phyloP scores from a whole-genome alignment of 2,329 filamentous ascomycete species.

The Fusarium xylarioides region DNA sequence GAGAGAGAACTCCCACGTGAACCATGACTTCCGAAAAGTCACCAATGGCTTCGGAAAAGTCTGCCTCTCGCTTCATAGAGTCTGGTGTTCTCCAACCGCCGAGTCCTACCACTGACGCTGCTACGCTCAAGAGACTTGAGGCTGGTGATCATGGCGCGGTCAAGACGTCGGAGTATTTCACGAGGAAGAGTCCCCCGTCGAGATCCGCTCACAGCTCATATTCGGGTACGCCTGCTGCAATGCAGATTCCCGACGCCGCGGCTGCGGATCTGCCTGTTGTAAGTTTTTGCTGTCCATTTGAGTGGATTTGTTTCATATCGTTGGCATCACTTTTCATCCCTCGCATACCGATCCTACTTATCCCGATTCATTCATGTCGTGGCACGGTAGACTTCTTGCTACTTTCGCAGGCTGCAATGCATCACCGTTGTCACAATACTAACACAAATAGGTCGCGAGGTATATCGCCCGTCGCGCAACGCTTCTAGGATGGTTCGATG shows the following conservation, averaged over 20 bases:
- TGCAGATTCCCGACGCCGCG: conserved; percentile 26
- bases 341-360: background rate
- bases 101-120: conserved; percentile 29
- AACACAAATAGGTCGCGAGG: conserved; percentile 33
- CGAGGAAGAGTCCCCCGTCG: conserved; percentile 13
- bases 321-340: background rate
- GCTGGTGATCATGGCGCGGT: conserved; percentile 11
- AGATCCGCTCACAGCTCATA: conserved; percentile 36
- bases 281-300: conserved; percentile 6
- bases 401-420: background rate
- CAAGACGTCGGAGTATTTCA: conserved; percentile 3
- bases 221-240: conserved; percentile 36
- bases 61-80: conserved; percentile 35
- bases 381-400: background rate
- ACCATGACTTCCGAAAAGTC: conserved; percentile 9
- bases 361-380: background rate
- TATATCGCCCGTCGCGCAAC: conserved; percentile 42
- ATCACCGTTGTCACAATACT: background rate
- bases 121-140: conserved; percentile 30
- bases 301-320: background rate
- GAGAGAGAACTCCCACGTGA: background rate
- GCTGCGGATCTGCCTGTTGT: conserved; percentile 30
- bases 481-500: conserved; percentile 42
- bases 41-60: conserved; percentile 27
- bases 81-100: conserved; percentile 25